phyloP scores from a whole-genome alignment of 177 flowering plant genomes.

The Vitis hybrid region DNA sequence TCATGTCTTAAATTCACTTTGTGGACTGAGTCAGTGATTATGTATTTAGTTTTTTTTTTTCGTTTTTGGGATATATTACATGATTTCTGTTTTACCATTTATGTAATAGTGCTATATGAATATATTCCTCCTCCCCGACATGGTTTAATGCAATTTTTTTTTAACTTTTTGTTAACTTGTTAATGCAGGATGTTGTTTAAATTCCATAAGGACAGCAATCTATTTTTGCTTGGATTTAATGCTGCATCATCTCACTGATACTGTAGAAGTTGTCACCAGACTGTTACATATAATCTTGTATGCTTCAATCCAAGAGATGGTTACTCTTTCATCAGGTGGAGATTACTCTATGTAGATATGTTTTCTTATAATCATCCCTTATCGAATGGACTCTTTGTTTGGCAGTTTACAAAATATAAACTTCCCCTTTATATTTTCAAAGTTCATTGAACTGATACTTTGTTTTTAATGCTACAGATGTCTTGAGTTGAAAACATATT shows the following conservation, averaged over 20 bases:
- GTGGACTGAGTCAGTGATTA: not conserved
- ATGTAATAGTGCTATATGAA: not conserved
- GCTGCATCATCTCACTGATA: slow-evolving; percentile 5
- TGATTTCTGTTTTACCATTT: not conserved
- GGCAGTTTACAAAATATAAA: not conserved
- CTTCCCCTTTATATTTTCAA: not conserved
- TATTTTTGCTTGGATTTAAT: not conserved
- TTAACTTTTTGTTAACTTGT: not conserved
- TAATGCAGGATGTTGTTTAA: slow-evolving; percentile 6
- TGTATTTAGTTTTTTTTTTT: not conserved
- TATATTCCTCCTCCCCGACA: not conserved
- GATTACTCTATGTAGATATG: too few relatives aligned
- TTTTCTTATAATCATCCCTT: not conserved
- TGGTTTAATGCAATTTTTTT: not conserved
- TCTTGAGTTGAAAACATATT: not conserved
- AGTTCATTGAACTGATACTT: not conserved
- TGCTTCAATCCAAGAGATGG: not conserved
- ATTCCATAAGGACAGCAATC: not conserved
- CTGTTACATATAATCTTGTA: not conserved
- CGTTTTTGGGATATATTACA: not conserved
- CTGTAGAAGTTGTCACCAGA: slow-evolving; percentile 1
- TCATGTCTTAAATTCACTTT: not conserved
- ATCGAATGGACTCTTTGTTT: not conserved
- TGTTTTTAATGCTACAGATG: not conserved
- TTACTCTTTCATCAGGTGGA: not conserved